These are phyloP conservation scores for Rachicladosporium sp. DNA, from an alignment of 2,329 filamentous ascomycete species.

Conservation along the genomic window DNA sequence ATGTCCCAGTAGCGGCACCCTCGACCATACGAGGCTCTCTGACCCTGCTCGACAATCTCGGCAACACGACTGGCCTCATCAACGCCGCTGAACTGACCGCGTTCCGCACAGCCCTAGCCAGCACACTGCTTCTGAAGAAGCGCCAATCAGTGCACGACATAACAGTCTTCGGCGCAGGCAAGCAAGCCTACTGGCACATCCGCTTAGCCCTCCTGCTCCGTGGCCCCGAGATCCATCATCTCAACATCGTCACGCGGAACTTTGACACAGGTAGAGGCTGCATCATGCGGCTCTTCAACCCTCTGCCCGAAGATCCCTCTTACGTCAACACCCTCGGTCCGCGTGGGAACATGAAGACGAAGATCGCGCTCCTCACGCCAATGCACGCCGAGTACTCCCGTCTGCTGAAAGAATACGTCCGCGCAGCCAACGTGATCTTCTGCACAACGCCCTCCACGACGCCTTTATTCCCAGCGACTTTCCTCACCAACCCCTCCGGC, in stretches of 20 bases:
- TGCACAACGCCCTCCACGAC: conserved; percentile 69
- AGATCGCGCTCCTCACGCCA: conserved; percentile 59
- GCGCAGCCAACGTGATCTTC: conserved; percentile 68
- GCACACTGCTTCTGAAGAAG: conserved; percentile 47
- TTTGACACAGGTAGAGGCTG: conserved; percentile 47
- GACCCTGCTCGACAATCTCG: conserved; percentile 45
- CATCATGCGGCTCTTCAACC: conserved; percentile 43
- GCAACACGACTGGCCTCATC: conserved; percentile 49
- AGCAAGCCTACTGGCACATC: conserved; percentile 91
- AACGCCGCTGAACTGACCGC: conserved; percentile 58
- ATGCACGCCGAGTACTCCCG: conserved; percentile 57
- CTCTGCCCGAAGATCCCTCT: conserved; percentile 24
- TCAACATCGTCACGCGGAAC: conserved; percentile 71
- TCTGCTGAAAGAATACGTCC: conserved; percentile 57
- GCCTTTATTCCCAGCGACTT: conserved; percentile 61
- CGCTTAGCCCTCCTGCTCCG: conserved; percentile 68
- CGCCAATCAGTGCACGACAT: conserved; percentile 62
- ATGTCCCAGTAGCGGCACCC: conserved; percentile 16
- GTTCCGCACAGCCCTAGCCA: conserved; percentile 54
- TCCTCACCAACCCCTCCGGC: conserved; percentile 60
- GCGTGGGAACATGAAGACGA: conserved; percentile 30
- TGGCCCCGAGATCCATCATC: conserved; percentile 55
- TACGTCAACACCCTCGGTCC: conserved; percentile 22
- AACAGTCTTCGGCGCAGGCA: conserved; percentile 75
- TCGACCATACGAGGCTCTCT: conserved; percentile 44